A percentile compares a stretch with the other conserved stretches of the same genome.
phyloP scores from a whole-genome alignment of 345 rosid genomes.

The Acer negundo region DNA sequence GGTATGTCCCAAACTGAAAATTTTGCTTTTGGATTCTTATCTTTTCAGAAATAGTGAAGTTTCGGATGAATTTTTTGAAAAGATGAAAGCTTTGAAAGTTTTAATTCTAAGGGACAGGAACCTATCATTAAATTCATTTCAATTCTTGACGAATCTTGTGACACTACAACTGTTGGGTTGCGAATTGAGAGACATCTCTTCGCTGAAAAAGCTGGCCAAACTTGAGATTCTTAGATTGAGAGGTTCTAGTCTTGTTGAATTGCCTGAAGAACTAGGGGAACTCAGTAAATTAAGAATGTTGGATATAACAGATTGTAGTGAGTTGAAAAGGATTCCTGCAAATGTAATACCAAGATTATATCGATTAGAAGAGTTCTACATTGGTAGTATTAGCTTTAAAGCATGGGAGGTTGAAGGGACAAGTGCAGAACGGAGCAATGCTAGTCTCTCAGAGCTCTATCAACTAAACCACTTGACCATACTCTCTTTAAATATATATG shows the following conservation, averaged over 20 bases:
- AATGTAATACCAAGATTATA: not conserved
- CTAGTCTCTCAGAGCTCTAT: not conserved
- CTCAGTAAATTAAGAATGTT: not conserved
- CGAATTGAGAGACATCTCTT: not conserved
- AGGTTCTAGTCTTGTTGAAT: not conserved
- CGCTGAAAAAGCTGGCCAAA: not conserved
- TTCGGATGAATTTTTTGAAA: too few relatives aligned
- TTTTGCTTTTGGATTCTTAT: not conserved
- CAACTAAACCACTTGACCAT: not conserved
- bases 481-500: too few relatives aligned
- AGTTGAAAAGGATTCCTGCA: not conserved
- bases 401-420: not conserved
- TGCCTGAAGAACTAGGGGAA: not conserved
- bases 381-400: accelerated
- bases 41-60: too few relatives aligned
- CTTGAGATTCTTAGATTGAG: constrained; percentile 4
- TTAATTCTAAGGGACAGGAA: accelerated
- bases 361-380: not conserved
- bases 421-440: not conserved
- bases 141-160: not conserved
- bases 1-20: constrained; percentile 12
- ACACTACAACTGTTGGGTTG: not conserved
- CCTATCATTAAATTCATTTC: not conserved
- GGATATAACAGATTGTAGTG: accelerated
- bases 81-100: too few relatives aligned